These are phyloP conservation scores for Globisporangium lucens DNA, from an alignment of 352 stramenopile species.

Conservation along the genomic window DNA sequence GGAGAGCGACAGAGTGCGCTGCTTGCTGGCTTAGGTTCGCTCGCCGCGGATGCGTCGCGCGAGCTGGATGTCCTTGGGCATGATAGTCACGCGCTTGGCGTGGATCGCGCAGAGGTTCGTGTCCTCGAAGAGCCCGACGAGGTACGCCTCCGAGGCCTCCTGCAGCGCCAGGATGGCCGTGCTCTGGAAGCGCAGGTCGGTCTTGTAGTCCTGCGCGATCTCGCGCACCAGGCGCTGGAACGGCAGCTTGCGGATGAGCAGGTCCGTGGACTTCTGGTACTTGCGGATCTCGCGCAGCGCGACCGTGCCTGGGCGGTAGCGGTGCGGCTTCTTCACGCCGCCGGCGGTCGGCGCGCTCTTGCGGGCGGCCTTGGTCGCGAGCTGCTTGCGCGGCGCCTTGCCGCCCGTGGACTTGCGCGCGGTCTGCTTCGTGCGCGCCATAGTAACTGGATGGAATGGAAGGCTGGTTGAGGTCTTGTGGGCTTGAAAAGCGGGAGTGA, in stretches of 20 bases:
- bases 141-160: slow-evolving; percentile 92
- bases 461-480: slow-evolving; percentile 9
- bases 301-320: neutral
- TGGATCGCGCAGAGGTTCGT: slow-evolving; percentile 96
- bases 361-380: slow-evolving; percentile 37
- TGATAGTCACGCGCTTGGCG: slow-evolving; percentile 96
- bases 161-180: slow-evolving; percentile 89
- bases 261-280: slow-evolving; percentile 9
- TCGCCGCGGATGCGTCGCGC: slow-evolving; percentile 91
- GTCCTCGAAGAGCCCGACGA: slow-evolving; percentile 94
- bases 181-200: slow-evolving; percentile 87
- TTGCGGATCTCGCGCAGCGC: neutral
- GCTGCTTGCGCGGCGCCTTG: slow-evolving; percentile 93
- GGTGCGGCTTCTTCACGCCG: neutral
- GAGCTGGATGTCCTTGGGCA: slow-evolving; percentile 96
- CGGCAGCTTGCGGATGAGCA: slow-evolving; percentile 96
- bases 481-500: slow-evolving; percentile 35
- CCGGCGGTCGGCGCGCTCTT: neutral
- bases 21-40: slow-evolving; percentile 47
- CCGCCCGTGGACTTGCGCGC: slow-evolving; percentile 94
- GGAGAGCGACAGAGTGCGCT: neutral
- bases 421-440: slow-evolving; percentile 97
- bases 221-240: slow-evolving; percentile 95
- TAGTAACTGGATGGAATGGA: slow-evolving; percentile 20
- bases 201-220: slow-evolving; percentile 85